Base-by-base conservation (phyloP, 2,329 filamentous ascomycete genomes). In the Cladophialophora psammophila region DNA sequence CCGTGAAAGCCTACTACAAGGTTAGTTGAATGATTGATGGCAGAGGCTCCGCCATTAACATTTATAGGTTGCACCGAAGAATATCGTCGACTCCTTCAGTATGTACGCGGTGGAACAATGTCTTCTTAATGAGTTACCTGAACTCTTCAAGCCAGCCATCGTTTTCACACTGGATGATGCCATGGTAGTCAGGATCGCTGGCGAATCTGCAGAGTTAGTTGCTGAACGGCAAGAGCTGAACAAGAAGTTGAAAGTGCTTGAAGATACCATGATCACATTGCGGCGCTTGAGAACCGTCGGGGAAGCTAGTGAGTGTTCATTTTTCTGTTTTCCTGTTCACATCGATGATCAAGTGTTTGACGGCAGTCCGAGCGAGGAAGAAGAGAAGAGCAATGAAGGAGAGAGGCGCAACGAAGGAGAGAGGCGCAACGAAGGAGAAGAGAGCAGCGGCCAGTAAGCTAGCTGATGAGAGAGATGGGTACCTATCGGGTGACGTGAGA, bases 91-190 rank as follows among this genome's bases (percentile, higher is more conserved):
- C 3, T 84, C 84, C 20, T 75, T 86, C 9, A 76, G 81, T 18
- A 83, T 79, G n/a, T 75, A 85, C 0, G 83, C 79, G 0, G 76
- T 84, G 0, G 84, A 86, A 69, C 81, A 81, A 36, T 84, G 82
- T 53, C 78, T 86, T 0, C 72, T 86, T 0, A 72, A 64, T 0
- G 77, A 80, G 1, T 65, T 86, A 0, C 76, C 79, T 0, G 61
- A 67, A 0, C 81, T 86, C 2, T 75, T 86, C 36, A 82, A 78
- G 0, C 75, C 80, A 1, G 74, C 73, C 0, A 72, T 71, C 0
- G 77, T 85, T 1, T 72, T 75, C 42, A 63, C 57, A 1, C 78
- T 83, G 76, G 67, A 71, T 2, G 74, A 80, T 2, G 72, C 75
- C 0, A 67, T 68, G 8, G 55, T 78, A 13, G 42, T 50, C 15